Evolutionary conservation across 2,329 filamentous ascomycete species (phyloP).

Genomic region (Plectosphaerella cucumerina): DNA sequence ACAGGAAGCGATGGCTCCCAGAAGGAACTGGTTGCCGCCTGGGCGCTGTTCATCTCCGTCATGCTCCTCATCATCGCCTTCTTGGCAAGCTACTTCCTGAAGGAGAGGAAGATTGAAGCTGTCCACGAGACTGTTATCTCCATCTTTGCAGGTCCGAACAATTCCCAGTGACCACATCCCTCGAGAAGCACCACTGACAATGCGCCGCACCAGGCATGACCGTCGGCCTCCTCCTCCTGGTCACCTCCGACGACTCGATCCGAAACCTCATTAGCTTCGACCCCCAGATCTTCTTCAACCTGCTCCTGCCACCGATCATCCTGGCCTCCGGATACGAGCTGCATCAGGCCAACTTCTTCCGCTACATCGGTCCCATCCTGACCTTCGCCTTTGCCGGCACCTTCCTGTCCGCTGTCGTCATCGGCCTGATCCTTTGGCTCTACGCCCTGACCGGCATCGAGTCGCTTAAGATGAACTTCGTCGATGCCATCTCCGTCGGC

Average conservation of each 20-base stretch:
- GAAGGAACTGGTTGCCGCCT: constrained; percentile 93
- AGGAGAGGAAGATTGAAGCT: constrained; percentile 94
- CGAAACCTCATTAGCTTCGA: constrained; percentile 92
- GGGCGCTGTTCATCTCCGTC: constrained; percentile 96
- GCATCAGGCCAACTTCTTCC: constrained; percentile 98
- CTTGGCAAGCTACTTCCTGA: constrained; percentile 94
- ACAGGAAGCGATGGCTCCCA: constrained; percentile 41
- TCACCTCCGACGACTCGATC: constrained; percentile 78
- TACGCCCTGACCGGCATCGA: constrained; percentile 86
- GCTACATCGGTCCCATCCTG: constrained; percentile 93
- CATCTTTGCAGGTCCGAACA: constrained; percentile 78
- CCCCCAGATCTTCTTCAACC: constrained; percentile 99
- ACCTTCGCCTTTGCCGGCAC: constrained; percentile 97
- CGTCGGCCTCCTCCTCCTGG: constrained; percentile 81
- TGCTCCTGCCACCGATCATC: constrained; percentile 97
- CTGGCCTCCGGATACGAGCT: constrained; percentile 95
- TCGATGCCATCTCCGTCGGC: constrained; percentile 94
- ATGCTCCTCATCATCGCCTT: constrained; percentile 89
- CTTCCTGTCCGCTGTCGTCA: constrained; percentile 93
- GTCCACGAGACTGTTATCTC: constrained; percentile 98
- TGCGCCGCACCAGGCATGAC: constrained; percentile 68
- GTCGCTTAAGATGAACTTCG: constrained; percentile 80
- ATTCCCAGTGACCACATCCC: not conserved
- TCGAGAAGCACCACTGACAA: not conserved
- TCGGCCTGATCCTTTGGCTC: constrained; percentile 81